Base-by-base conservation (phyloP, 805 yeast species). In the Starmerella kuoi region DNA sequence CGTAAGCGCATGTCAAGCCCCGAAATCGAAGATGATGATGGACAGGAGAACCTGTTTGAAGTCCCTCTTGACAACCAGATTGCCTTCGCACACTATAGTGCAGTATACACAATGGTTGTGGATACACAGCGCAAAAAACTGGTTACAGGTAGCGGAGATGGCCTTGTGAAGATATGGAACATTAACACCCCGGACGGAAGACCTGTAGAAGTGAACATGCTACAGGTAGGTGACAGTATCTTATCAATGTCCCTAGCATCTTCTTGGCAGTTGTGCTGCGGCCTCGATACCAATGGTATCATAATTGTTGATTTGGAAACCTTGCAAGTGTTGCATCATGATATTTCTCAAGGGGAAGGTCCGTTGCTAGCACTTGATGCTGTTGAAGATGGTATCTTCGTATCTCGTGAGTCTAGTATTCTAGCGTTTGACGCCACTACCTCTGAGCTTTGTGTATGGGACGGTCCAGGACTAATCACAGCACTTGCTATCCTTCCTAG, bases 81-180 rank as follows among this genome's bases (percentile, higher is more conserved):
- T 4, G 65, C 76, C 4, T 88, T 83, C 61, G 96, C 98, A 2
- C 98, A 88, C 58, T 76, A 83, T 55, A 95, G 97, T 14, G 88
- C 82, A 52, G 77, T 88, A 11, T 86, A 87, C 59, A 70, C 86
- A 32, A 73, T 83, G 72, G 40, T 44, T 5, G 28, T 50, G 18
- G 54, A 49, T 31, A 19, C 25, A 5, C 15, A 27, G 30, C 50
- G 50, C 23, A 64, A 66, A 21, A 49, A 57, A 19, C 55, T 81
- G 6, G 60, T 79, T 3, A 68, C 82, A 2, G 88, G 93, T 22
- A 94, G 95, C 38, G 97, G 97, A 35, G 97, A 91, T 61, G 97
- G 96, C 0, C 53, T 71, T 7, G 73, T 80, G n/a, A 83, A 83
- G 52, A 58, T 85, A 11, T 88, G 97, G 97, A 72, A 74, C 0